A percentile compares a stretch with the other conserved stretches of the same genome.
These are phyloP conservation scores for Oropetium thomaeum DNA, from an alignment of 176 grass and related monocot species.

Conservation along the genomic window DNA sequence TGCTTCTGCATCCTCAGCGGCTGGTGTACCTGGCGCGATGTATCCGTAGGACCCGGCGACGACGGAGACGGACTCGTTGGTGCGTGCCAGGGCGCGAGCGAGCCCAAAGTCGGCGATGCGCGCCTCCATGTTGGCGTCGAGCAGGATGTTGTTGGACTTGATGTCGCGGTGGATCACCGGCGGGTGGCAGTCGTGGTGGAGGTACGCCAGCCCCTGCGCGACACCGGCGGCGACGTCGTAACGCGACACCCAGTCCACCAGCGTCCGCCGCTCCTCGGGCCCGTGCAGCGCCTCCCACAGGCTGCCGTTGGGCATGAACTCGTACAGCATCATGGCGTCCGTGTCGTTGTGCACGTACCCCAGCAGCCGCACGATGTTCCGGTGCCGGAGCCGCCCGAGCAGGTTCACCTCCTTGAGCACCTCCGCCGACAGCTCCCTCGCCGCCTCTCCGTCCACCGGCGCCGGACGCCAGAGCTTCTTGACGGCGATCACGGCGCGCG, in stretches of 20 bases:
- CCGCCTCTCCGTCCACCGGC: constrained; percentile 11
- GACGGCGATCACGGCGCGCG: constrained; percentile 63
- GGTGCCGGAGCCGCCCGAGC: constrained; percentile 72
- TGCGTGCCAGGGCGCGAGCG: constrained; percentile 47
- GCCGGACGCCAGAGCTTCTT: constrained; percentile 81
- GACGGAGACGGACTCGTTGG: constrained; percentile 68
- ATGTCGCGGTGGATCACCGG: constrained; percentile 91
- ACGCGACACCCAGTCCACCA: constrained; percentile 77
- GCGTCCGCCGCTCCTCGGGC: constrained; percentile 20
- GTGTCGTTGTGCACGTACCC: constrained; percentile 75
- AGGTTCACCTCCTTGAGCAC: constrained; percentile 70
- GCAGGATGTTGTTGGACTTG: constrained; percentile 94
- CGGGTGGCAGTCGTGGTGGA: constrained; percentile 96
- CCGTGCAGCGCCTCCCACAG: constrained; percentile 93
- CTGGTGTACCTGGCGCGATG: constrained; percentile 91
- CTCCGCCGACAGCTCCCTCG: constrained; percentile 29
- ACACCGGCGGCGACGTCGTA: constrained; percentile 84
- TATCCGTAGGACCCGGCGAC: constrained; percentile 94
- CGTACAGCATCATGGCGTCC: constrained; percentile 93
- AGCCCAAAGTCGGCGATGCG: constrained; percentile 90
- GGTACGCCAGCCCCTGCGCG: constrained; percentile 80
- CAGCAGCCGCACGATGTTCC: constrained; percentile 88
- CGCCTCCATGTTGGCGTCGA: constrained; percentile 75
- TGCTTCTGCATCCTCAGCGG: too few species aligned
- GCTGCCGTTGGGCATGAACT: constrained; percentile 97